Percentiles rank a stretch among this genome's conserved stretches.
These are phyloP conservation scores for Neurospora tetrasperma DNA, from an alignment of 495 filamentous ascomycete genomes.

Conservation along the genomic window DNA sequence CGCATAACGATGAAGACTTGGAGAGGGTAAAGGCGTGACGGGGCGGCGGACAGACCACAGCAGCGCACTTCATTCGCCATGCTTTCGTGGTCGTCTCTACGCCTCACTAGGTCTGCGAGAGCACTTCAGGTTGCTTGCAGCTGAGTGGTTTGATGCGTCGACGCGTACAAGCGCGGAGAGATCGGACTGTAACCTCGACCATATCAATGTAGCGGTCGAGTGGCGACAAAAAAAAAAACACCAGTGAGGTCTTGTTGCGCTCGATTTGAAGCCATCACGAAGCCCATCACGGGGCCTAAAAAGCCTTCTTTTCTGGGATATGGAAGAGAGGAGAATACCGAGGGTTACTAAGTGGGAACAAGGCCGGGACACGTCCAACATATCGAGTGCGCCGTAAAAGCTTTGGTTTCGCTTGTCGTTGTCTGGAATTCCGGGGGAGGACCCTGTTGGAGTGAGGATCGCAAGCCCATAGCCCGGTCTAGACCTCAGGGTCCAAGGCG, in stretches of 20 bases:
- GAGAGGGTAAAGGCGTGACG: not conserved
- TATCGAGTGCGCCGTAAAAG: not conserved
- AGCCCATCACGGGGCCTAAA: not conserved
- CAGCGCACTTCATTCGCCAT: not conserved
- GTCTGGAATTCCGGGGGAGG: not conserved
- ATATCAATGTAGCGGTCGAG: not conserved
- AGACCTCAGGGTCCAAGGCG: not conserved
- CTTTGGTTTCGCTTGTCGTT: not conserved
- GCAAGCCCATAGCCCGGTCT: not conserved
- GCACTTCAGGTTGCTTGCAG: not conserved
- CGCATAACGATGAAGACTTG: not conserved
- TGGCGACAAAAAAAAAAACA: not conserved
- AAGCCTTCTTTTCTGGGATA: not conserved
- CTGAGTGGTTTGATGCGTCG: not conserved
- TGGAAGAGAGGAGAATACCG: not conserved
- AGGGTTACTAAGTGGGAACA: not conserved
- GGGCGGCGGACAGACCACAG: not conserved
- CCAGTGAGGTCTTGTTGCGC: not conserved
- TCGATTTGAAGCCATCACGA: not conserved
- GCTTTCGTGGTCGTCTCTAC: not conserved
- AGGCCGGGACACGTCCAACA: not conserved
- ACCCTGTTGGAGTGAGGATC: not conserved
- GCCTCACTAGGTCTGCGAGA: not conserved
- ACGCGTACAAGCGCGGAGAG: not conserved
- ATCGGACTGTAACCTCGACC: no score